phyloP scores from a whole-genome alignment of 192 early-diverging fungal species.

The Haplosporangium gracile region DNA sequence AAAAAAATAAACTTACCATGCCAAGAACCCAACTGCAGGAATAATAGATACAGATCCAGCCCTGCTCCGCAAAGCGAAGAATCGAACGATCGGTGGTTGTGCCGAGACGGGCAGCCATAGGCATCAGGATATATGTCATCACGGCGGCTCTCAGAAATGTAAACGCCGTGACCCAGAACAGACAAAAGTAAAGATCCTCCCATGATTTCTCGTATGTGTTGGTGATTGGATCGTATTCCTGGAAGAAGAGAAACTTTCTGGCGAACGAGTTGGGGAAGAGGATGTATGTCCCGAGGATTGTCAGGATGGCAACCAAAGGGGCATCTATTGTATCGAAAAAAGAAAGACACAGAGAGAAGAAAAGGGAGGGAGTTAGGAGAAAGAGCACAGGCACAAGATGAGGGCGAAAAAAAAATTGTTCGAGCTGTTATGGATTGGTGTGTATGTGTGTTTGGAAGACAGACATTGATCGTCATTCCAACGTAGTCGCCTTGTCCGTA shows the following conservation, averaged over 20 bases:
- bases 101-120: slow-evolving; percentile 54
- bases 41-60: slow-evolving; percentile 80
- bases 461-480: not conserved
- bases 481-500: not conserved
- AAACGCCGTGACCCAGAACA: slow-evolving; percentile 72
- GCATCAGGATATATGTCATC: slow-evolving; percentile 67
- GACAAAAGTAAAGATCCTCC: slow-evolving; percentile 73
- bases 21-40: slow-evolving; percentile 72
- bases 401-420: not conserved
- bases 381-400: too few species aligned
- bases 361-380: not conserved
- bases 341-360: not conserved
- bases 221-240: slow-evolving; percentile 32
- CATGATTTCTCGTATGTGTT: slow-evolving; percentile 62
- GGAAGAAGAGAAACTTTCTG: slow-evolving; percentile 56
- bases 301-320: slow-evolving; percentile 38
- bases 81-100: slow-evolving; percentile 41
- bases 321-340: slow-evolving; percentile 24
- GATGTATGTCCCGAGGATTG: slow-evolving; percentile 28
- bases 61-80: slow-evolving; percentile 78
- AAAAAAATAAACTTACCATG: slow-evolving; percentile 60
- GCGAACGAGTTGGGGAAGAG: slow-evolving; percentile 40
- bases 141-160: slow-evolving; percentile 71
- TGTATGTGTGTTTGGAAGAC: not conserved
- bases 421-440: not conserved